Base-by-base conservation (phyloP, 345 rosid genomes). In the Gossypium thurberi region DNA sequence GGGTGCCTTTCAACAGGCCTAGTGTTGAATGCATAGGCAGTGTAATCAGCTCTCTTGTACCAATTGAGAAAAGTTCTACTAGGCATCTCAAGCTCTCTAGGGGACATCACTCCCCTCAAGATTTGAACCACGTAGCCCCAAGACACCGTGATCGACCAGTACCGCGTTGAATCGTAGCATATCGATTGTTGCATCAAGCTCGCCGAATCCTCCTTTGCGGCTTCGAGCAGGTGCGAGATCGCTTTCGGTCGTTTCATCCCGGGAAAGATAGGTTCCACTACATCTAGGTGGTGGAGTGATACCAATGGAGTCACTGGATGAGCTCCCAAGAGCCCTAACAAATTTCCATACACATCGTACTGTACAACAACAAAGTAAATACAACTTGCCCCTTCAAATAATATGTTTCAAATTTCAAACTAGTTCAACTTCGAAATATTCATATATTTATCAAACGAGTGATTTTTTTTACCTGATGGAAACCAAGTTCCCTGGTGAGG, bases 51-150 rank as follows among this genome's bases (percentile, higher is more conserved):
- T 73, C 81, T 82, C 17, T 80, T 73, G 77, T 85, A 90, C 97
- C 97, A 92, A 73, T 88, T 92, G 2, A 89, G 88, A 79, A 92
- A 92, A 2, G 95, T 92, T 81, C 97, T 90, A 0, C 97, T 69
- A 2, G 97, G 97, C 88, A 83, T 88, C 75, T 94, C 98, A 0
- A 92, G 94, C 79, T 94, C 95, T 17, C 97, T 82, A 0, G 97
- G 98, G 11, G 98, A 92, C 47, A 86, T 81, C 10, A 90, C 77
- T 62, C 93, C 95, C 62, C 95, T 76, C 76, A 83, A 76, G 67
- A 92, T 83, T 73, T 90, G 97, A 25, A 92, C 95, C 7, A 82
- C 92, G 13, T 83, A 92, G 37, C 98, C 97, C 97, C 98, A 88
- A 0, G 97, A 89, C 6, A 94, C 88, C 0, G 94, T 82, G 78